Evolutionary conservation across 768 basidiomycete genomes (phyloP).

Genomic region (Termitomyces sp.): DNA sequence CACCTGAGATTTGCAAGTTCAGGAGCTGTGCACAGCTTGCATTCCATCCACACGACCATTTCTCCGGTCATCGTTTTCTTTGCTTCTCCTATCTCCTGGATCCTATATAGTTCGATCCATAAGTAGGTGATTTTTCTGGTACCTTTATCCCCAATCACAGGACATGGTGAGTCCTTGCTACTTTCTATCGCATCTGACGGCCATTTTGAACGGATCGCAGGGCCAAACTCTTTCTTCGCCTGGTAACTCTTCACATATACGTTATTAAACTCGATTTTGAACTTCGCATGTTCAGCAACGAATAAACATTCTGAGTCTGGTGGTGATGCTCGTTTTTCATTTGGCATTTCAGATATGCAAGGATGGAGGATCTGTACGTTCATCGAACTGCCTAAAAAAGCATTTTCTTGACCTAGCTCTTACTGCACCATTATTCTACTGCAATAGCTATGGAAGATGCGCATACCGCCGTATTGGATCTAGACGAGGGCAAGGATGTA

Average conservation of each 20-base stretch:
- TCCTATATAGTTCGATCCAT: slow-evolving; percentile 7
- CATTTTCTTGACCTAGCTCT: neutral
- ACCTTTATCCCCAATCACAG: slow-evolving; percentile 8
- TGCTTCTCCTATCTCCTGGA: slow-evolving; percentile 18
- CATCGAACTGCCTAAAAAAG: slow-evolving; percentile 5
- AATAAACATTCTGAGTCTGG: slow-evolving; percentile 77
- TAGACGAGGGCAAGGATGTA: slow-evolving; percentile 46
- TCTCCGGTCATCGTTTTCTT: slow-evolving; percentile 8
- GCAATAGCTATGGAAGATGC: slow-evolving; percentile 93
- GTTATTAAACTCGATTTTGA: slow-evolving; percentile 8
- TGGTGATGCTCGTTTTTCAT: slow-evolving; percentile 62
- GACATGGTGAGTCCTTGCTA: slow-evolving; percentile 23
- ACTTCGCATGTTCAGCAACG: slow-evolving; percentile 46
- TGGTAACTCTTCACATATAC: slow-evolving; percentile 36
- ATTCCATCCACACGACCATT: slow-evolving; percentile 32
- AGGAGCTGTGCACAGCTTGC: slow-evolving; percentile 21
- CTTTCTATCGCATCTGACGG: slow-evolving; percentile 2
- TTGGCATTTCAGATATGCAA: slow-evolving; percentile 93
- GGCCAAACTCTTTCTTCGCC: slow-evolving; percentile 86
- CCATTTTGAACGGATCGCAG: slow-evolving; percentile 31
- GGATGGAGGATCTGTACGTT: slow-evolving; percentile 97
- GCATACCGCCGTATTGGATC: slow-evolving; percentile 68
- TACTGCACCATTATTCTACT: neutral
- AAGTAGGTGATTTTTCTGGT: slow-evolving; percentile 6
- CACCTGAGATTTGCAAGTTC: slow-evolving; percentile 15